Evolutionary conservation across 495 filamentous ascomycete genomes (phyloP).

Genomic region (Xylaria longipes): DNA sequence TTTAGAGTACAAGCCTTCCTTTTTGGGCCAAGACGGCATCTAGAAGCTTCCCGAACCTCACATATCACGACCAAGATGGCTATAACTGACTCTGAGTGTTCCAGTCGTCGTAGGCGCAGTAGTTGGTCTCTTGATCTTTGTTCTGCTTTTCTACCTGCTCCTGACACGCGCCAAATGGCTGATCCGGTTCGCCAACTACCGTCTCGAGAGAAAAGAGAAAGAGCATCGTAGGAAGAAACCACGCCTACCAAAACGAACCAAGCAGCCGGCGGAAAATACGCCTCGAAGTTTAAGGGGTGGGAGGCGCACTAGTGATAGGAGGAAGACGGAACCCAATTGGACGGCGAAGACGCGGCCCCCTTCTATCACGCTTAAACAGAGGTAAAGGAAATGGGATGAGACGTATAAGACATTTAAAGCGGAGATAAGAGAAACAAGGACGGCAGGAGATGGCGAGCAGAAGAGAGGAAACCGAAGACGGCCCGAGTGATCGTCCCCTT

Average conservation of each 20-base stretch:
- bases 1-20: no score
- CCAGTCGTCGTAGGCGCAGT: constrained; percentile 5
- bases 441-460: neutral
- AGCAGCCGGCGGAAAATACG: neutral
- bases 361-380: neutral
- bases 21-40: no score
- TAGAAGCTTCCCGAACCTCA: no score
- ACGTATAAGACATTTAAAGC: neutral
- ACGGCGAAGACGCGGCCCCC: neutral
- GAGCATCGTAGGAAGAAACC: neutral
- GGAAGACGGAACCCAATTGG: neutral
- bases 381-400: neutral
- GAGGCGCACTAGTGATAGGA: neutral
- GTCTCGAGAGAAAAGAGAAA: constrained; percentile 6
- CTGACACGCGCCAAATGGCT: constrained; percentile 15
- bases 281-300: neutral
- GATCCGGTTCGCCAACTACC: neutral
- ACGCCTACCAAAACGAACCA: neutral
- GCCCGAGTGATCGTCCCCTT: neutral
- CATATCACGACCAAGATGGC: no score
- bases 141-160: constrained; percentile 17
- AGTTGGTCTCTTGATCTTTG: constrained; percentile 7
- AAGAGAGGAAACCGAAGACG: neutral
- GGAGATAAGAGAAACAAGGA: neutral
- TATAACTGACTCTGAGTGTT: no score